Base-by-base conservation (phyloP, 148 eudicot genomes). In the Fallopia convolvulus region DNA sequence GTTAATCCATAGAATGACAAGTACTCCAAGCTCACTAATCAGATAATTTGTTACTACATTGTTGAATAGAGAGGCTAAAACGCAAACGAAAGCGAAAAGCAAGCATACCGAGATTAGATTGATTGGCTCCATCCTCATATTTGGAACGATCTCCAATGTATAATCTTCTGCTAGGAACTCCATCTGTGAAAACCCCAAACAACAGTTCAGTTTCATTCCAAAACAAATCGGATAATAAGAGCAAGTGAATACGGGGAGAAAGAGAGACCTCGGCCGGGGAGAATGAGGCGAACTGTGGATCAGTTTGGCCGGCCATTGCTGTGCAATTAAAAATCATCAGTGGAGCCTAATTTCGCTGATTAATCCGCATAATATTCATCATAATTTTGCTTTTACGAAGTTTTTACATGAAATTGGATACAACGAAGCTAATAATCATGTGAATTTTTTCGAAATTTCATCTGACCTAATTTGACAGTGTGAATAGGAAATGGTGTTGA, bases 81-180 rank as follows among this genome's bases (percentile, higher is more conserved):
- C n/a, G 71, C 32, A 61, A 23, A 61, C 0, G 30, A 32, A 66
- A 66, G 20, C 8, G 44, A 33, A 68, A 42, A 58, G 47, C 8
- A 50, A 4, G 42, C 12, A 47, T 94, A 92, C 97, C 79, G 83
- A 87, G 36, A 92, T 88, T 65, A 94, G 82, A 90, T 89, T 84
- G 85, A 93, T 94, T 32, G 89, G 77, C 41, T 94, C 93, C 95
- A 94, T 94, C 44, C 91, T 88, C 88, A 90, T 86, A 81, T 92
- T 94, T 4, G 98, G 97, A 53, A 92, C 91, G 78, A 94, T 90
- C 80, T 92, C 93, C 61, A 92, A 79, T 50, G 76, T 76, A 84
- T 94, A 95, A 80, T 90, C 98, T 83, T 94, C 98, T 18, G 98
- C 93, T 39, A 94, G 86, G 83, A 94, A 92, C 85, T 94, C 98